Base-by-base conservation (phyloP, 2,329 filamentous ascomycete genomes). In the Pseudogymnoascus sp. region DNA sequence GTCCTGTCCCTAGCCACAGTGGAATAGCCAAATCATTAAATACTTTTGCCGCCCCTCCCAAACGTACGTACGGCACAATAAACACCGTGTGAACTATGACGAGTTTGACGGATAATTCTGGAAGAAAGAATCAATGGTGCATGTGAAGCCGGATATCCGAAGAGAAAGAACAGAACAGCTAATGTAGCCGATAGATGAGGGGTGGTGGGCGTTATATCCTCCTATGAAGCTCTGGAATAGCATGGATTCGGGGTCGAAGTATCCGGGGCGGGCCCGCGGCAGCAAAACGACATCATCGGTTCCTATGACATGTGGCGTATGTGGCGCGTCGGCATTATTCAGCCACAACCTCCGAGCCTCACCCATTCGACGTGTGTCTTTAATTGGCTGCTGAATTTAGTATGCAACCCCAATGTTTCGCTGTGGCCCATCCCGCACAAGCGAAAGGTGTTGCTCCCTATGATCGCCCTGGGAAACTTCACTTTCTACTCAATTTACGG, bases 351-450 rank as follows among this genome's bases (percentile, higher is more conserved):
- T 26, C 50, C 50, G 50, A 56, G 50, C 50, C 50, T 56, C 50
- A 56, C 50, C 50, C 5, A 56, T 33, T 56, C 10, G 10, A 19
- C 19, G 37, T 19, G 24, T 38, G 19, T 19, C 37, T 38, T 8
- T 61, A 38, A 61, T 61, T 61, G 59, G 59, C 24, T 61, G 33
- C 24, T 29, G 33, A 38, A 13, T 38, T 42, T 61, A 61, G 59
- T 61, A 38, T 42, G 59, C 59, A 61, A 61, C 59, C 59, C 59
- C 59, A 61, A 61, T 61, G 59, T 61, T 61, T 42, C 33, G 33
- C 38, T 38, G 59, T 26, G 35, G 33, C 31, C 35, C 59, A 61
- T 61, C 59, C 33, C 59, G 21, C 33, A 61, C 33, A 42, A 42
- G 59, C 33, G 35, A 61, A 42, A 61, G 59, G 35, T 61, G 59